Percentiles rank a stretch among this genome's conserved stretches.
Conservation (phyloP, 306 rosid species). For the Alnus rubra region DNA sequence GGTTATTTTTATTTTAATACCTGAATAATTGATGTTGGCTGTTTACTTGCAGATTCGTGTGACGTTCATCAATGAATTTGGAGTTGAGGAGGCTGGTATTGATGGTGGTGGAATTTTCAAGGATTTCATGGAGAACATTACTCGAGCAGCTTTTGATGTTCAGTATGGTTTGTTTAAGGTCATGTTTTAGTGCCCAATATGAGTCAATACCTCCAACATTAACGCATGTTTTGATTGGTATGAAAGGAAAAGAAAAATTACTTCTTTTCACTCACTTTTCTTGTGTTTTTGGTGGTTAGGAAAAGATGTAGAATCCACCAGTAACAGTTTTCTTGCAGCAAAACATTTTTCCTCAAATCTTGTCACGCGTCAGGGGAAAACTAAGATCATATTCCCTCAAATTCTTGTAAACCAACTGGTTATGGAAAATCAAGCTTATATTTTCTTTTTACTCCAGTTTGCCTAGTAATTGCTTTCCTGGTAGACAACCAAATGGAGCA, state of each 20-base stretch:
- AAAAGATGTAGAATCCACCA: neutral
- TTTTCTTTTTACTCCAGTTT: neutral
- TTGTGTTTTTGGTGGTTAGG: neutral
- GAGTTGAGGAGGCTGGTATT: constrained; percentile 99
- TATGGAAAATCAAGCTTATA: neutral
- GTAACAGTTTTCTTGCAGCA: constrained; percentile 3
- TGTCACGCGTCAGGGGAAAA: neutral
- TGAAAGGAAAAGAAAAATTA: neutral
- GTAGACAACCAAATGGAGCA: neutral
- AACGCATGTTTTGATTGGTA: neutral
- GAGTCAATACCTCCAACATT: neutral
- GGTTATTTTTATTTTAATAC: constrained; percentile 2
- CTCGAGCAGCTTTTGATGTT: constrained; percentile 98
- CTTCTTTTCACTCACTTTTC: neutral
- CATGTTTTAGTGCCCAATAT: constrained; percentile 17
- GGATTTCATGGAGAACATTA: constrained; percentile 99
- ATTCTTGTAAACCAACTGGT: neutral
- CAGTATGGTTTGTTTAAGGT: constrained; percentile 99
- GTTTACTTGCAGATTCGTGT: constrained; percentile 77
- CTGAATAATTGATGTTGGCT: constrained; percentile 19
- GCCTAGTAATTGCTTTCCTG: neutral
- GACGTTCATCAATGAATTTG: constrained; percentile 91
- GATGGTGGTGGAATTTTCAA: constrained; percentile 99
- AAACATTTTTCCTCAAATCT: neutral
- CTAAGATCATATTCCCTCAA: neutral